phyloP scores from a whole-genome alignment of 306 rosid species.

The Dalbergia cultrata region DNA sequence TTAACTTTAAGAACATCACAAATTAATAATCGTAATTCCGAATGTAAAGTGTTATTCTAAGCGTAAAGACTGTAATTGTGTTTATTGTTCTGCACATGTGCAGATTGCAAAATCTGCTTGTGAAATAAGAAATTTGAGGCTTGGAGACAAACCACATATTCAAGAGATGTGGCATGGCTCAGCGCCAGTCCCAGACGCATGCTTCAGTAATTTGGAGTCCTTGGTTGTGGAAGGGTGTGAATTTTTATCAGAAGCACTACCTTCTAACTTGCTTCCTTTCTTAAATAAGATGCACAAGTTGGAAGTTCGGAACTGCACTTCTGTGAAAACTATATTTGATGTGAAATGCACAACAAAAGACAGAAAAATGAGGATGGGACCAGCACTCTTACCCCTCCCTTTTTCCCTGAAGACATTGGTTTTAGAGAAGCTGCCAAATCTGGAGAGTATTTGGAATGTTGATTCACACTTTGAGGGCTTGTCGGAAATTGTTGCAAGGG shows the following conservation, averaged over 20 bases:
- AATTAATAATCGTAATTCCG: background rate
- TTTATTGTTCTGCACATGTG: conserved; percentile 2
- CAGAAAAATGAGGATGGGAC: background rate
- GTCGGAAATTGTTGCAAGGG: conserved; percentile 34
- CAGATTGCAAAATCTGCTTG: background rate
- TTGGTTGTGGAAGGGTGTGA: background rate
- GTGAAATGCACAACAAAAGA: background rate
- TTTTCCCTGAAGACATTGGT: conserved; percentile 28
- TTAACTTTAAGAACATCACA: background rate
- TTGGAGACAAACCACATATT: background rate
- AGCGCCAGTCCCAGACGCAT: background rate
- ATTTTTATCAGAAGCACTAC: conserved; percentile 4
- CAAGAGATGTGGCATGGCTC: conserved; percentile 26
- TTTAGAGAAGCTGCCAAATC: conserved; percentile 44
- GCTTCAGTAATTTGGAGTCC: conserved; percentile 16
- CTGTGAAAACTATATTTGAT: conserved; percentile 31
- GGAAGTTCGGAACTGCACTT: conserved; percentile 7
- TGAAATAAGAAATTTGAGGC: background rate
- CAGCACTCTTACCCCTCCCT: no score
- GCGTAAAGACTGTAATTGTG: background rate
- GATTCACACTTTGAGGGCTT: conserved; percentile 23
- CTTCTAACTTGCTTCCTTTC: conserved; percentile 6
- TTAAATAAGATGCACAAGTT: conserved; percentile 19
- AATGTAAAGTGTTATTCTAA: background rate
- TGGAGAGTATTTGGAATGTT: conserved; percentile 44